Percentiles rank a stretch among this genome's conserved stretches.
phyloP scores from a whole-genome alignment of 768 basidiomycete genomes.

The Suillus placidus region DNA sequence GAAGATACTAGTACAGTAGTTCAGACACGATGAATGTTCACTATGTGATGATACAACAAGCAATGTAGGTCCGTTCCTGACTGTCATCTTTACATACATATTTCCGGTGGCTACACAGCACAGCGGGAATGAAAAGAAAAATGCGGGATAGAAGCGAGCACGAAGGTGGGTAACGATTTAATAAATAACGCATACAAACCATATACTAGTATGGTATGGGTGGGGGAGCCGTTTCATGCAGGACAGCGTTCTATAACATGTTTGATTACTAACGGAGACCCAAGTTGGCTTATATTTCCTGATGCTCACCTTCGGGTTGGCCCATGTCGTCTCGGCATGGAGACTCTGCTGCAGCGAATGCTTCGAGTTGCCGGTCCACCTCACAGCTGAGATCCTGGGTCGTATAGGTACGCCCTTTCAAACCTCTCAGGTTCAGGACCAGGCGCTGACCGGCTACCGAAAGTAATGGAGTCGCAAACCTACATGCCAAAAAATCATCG shows the following conservation, averaged over 20 bases:
- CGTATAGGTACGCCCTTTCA: conserved; percentile 6
- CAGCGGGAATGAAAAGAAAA: no score
- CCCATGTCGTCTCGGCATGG: neutral
- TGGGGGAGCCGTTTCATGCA: neutral
- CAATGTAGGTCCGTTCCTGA: neutral
- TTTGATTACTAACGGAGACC: neutral
- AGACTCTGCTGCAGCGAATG: conserved; percentile 4
- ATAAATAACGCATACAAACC: neutral
- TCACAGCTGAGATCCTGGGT: conserved; percentile 22
- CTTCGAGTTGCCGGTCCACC: conserved; percentile 19
- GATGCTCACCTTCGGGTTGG: neutral
- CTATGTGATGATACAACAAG: neutral
- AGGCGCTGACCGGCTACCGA: conserved; percentile 28
- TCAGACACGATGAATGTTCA: neutral
- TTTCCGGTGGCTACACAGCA: no score
- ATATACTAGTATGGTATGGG: neutral
- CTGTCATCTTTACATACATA: neutral
- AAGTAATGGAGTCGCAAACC: conserved; percentile 16
- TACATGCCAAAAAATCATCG: conserved; percentile 1
- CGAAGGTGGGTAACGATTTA: neutral
- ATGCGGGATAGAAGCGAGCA: neutral
- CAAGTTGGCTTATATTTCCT: neutral
- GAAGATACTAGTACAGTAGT: no score
- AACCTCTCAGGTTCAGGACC: conserved; percentile 22
- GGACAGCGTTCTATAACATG: neutral